Conservation (phyloP, 1,284 basidiomycete genomes). For the Pholiota adiposa region DNA sequence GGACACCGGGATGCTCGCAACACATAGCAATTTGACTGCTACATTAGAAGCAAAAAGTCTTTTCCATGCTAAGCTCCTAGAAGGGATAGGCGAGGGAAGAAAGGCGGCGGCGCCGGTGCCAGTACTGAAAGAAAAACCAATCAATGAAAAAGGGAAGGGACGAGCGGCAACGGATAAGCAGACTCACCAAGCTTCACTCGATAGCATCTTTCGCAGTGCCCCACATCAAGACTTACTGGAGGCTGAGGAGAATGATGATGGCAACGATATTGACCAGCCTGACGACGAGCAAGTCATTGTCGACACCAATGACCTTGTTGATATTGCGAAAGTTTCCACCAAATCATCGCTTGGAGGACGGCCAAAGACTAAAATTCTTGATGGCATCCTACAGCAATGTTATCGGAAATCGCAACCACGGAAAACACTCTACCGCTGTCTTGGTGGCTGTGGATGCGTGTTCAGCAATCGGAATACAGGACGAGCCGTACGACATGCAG, state of each 20-base stretch:
- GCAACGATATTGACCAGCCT: too few relatives aligned
- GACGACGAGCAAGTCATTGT: neutral
- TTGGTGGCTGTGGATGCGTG: neutral
- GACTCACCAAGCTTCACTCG: too few relatives aligned
- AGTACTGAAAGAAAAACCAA: neutral
- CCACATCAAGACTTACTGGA: neutral
- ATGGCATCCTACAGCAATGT: slow-evolving; percentile 4
- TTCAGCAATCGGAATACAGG: slow-evolving; percentile 5
- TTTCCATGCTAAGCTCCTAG: too few relatives aligned
- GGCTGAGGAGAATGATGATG: neutral
- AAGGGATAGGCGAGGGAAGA: too few relatives aligned
- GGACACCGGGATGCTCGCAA: neutral
- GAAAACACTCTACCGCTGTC: neutral
- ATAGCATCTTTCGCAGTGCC: too few relatives aligned
- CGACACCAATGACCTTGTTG: neutral
- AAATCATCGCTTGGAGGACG: neutral
- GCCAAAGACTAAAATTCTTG: neutral
- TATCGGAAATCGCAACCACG: slow-evolving; percentile 1
- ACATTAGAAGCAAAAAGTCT: too few relatives aligned
- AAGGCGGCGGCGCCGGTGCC: too few relatives aligned
- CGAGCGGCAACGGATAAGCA: neutral
- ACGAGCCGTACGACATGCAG: slow-evolving; percentile 4
- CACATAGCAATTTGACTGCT: neutral
- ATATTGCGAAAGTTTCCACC: neutral
- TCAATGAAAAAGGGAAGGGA: neutral